These are phyloP conservation scores for Candida maris DNA, from an alignment of 805 yeast species.

Conservation along the genomic window DNA sequence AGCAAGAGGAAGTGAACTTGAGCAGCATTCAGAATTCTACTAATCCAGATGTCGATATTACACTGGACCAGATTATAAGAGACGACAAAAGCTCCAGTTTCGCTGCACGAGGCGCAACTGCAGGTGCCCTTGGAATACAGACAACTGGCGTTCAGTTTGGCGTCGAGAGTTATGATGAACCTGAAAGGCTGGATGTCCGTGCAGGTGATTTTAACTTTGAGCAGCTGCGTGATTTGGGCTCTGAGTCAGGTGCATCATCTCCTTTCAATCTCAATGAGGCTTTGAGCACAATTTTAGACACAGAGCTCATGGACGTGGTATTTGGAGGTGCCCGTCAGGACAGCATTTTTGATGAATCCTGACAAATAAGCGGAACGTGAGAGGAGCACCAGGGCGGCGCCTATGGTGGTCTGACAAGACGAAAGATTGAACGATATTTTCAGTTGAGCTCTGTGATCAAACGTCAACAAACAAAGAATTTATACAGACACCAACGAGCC, in stretches of 20 bases:
- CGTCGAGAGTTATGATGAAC: neutral
- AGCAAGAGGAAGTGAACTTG: neutral
- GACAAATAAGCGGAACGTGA: neutral
- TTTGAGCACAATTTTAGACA: conserved; percentile 26
- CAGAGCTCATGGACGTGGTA: conserved; percentile 31
- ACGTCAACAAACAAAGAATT: neutral
- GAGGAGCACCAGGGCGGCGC: neutral
- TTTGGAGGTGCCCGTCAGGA: conserved; percentile 25
- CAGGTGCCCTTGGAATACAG: neutral
- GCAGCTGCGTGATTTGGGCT: conserved; percentile 2
- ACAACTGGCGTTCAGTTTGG: neutral
- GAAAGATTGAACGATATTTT: neutral
- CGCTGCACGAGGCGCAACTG: neutral
- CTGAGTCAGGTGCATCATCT: conserved; percentile 8
- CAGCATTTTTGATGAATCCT: conserved; percentile 1
- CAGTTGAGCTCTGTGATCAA: neutral
- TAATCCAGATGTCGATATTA: too few relatives aligned
- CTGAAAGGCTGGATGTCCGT: neutral
- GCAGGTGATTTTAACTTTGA: neutral
- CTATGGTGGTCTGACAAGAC: neutral
- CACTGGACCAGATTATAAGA: neutral
- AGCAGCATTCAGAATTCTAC: neutral
- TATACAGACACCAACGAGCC: too few relatives aligned
- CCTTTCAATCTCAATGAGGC: conserved; percentile 25
- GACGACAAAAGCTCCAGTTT: neutral